Conservation (phyloP, 2,329 filamentous ascomycete species). For the Fusarium newnesense region DNA sequence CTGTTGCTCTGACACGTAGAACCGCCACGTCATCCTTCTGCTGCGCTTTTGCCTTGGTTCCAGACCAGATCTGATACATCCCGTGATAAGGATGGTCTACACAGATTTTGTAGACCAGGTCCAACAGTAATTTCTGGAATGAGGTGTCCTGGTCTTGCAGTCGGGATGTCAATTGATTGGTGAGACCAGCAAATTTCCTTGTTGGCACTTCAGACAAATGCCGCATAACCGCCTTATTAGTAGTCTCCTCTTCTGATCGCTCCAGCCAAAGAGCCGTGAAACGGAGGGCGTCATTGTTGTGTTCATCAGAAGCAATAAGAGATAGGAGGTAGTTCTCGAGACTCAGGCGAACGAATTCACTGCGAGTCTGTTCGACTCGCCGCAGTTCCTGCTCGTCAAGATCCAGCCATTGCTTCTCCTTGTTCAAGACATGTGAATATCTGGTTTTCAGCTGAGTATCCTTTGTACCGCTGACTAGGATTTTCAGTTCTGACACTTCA, state of each 20-base stretch:
- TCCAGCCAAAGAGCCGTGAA: conserved; percentile 97
- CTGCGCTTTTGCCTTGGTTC: conserved; percentile 74
- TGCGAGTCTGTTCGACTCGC: conserved; percentile 78
- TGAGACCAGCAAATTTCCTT: conserved; percentile 89
- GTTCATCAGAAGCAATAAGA: conserved; percentile 84
- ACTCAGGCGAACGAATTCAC: conserved; percentile 86
- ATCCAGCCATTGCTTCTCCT: conserved; percentile 88
- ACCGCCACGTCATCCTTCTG: conserved; percentile 78
- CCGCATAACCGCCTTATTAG: conserved; percentile 79
- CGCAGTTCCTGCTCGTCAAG: conserved; percentile 89
- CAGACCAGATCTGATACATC: conserved; percentile 96
- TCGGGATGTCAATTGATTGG: conserved; percentile 97
- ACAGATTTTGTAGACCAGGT: conserved; percentile 84
- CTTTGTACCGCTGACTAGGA: conserved; percentile 61
- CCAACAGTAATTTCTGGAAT: conserved; percentile 82
- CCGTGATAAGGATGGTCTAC: conserved; percentile 94
- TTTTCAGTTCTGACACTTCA: conserved; percentile 80
- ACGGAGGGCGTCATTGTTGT: conserved; percentile 88
- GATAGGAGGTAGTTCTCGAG: conserved; percentile 93
- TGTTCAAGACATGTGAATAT: conserved; percentile 70
- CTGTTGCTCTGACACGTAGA: conserved; percentile 79
- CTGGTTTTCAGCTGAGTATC: conserved; percentile 64
- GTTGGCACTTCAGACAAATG: conserved; percentile 82
- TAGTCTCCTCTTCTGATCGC: conserved; percentile 77
- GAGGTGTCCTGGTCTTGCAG: conserved; percentile 74